Evolutionary conservation across 2,329 filamentous ascomycete genomes (phyloP), one percentile per base, ranked within the genome.

Genomic region (Pochonia chlamydosporia): DNA sequence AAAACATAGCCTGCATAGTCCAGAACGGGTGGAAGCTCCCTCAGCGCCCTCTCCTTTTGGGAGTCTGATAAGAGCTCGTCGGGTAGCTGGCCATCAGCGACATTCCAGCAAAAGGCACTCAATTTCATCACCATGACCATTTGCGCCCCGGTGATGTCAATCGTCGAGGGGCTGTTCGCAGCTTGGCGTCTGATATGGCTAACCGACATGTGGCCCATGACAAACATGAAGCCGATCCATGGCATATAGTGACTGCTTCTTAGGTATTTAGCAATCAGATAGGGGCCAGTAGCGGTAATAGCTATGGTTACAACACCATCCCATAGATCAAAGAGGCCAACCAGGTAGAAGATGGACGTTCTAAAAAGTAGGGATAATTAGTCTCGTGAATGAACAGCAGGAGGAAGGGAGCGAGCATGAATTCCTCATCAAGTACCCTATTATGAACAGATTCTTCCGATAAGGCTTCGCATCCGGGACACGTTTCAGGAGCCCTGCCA

Each of bases 81-180:
- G 3, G 89, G 83, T 18, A 95, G 75, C 49, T 85, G 82, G 18
- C 93, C 95, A 64, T 99, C 93, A 59, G 93, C 90, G 8, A 97
- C 85, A 63, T 97, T 97, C 93, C 93, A 99, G 71, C 89, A 95
- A 63, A 99, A 99, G 5, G 92, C 87, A 20, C 84, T 89, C 30
- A 99, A 81, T 68, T 99, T 99, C 89, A 99, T 99, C 53, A 97
- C 85, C 57, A 97, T 71, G 28, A 99, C 93, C 93, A 99, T 99
- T 67, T 99, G 93, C 1, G 92, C 90, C 35, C 87, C 91, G 1
- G 92, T 96, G 56, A 99, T 91, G 64, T 99, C 93, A 49, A 96
- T 75, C 2, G 71, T 68, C 33, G 79, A 75, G 0, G 87, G 80
- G 51, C 81, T 76, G 56, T 86, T 75, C 33, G 78, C 71, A 33